These are phyloP conservation scores for Fusarium subglutinans DNA, from an alignment of 2,329 filamentous ascomycete genomes.

Conservation along the genomic window DNA sequence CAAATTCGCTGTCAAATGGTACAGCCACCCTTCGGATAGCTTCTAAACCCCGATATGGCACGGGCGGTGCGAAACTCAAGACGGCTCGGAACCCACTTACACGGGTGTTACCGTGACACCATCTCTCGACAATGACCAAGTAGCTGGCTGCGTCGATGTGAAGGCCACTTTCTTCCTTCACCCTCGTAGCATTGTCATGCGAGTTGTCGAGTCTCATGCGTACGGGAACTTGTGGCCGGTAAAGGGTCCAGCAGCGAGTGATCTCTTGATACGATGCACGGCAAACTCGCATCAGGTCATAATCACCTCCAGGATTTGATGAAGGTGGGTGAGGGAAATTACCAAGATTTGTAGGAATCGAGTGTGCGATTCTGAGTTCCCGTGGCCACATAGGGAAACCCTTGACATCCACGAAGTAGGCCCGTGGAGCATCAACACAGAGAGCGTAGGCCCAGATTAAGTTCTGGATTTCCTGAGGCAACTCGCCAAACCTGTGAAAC, in stretches of 20 bases:
- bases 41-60: background rate
- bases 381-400: background rate
- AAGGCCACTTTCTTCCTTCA: background rate
- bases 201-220: background rate
- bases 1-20: background rate
- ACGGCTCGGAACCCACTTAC: background rate
- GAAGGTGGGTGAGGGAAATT: background rate
- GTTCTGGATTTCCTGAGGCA: background rate
- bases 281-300: background rate
- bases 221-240: background rate
- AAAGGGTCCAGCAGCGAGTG: background rate
- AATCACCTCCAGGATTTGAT: background rate
- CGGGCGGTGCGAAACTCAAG: too few species aligned
- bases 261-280: background rate
- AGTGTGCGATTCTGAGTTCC: background rate
- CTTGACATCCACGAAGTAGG: background rate
- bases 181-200: background rate
- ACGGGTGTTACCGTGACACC: background rate
- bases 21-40: background rate
- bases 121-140: background rate
- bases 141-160: background rate
- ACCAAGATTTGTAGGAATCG: background rate
- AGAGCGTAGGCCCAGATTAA: background rate
- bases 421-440: background rate
- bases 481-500: background rate